phyloP scores from a whole-genome alignment of 176 grass and related monocot species.

The Hsuehochloa calcarea region DNA sequence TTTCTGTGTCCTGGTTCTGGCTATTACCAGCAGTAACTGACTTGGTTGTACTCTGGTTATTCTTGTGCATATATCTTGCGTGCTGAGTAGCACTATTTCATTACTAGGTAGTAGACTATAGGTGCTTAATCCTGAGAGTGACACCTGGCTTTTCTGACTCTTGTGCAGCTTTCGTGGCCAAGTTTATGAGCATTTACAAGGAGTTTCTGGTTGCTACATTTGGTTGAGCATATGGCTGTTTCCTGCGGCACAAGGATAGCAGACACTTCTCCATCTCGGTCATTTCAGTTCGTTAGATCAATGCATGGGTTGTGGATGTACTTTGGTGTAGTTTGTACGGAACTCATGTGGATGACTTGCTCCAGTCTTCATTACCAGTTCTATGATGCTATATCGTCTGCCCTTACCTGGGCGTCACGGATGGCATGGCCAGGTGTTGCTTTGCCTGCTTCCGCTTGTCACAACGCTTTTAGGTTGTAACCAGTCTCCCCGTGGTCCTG shows the following conservation, averaged over 20 bases:
- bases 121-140: not conserved
- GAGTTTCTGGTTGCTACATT: slow-evolving; percentile 85
- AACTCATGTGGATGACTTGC: not conserved
- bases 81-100: too few relatives aligned
- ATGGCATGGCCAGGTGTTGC: not conserved
- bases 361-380: not conserved
- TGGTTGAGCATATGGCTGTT: slow-evolving; percentile 39
- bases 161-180: slow-evolving; percentile 87
- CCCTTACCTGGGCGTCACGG: not conserved
- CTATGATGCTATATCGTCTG: not conserved
- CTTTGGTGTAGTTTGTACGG: slow-evolving; percentile 7
- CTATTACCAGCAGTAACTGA: not conserved
- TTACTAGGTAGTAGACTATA: too few relatives aligned
- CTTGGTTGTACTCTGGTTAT: too few relatives aligned
- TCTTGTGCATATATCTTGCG: too few relatives aligned
- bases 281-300: not conserved
- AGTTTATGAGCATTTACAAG: slow-evolving; percentile 99
- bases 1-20: not conserved
- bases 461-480: not conserved
- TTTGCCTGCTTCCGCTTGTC: not conserved
- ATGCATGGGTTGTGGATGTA: not conserved
- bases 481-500: not conserved
- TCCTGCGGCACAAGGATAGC: not conserved
- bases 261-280: not conserved
- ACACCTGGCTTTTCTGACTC: not conserved